phyloP scores from a whole-genome alignment of 192 early-diverging fungal species.

The Coemansia erecta region DNA sequence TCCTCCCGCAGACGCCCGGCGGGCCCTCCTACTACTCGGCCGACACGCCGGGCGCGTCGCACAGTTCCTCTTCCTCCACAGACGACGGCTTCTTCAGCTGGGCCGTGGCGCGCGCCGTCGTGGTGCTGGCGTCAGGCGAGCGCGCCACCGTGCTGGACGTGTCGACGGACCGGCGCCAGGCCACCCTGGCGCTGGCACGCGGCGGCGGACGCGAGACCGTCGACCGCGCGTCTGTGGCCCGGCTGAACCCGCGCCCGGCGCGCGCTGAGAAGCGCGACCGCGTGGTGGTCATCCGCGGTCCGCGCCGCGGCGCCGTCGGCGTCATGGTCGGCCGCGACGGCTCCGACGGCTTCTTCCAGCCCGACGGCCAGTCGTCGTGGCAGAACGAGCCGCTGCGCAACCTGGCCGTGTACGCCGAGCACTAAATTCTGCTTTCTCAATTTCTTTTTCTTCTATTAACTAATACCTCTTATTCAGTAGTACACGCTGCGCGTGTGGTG shows the following conservation, averaged over 20 bases:
- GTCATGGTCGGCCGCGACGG: constrained; percentile 71
- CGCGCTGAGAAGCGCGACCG: constrained; percentile 70
- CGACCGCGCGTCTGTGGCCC: constrained; percentile 31
- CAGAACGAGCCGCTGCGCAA: constrained; percentile 43
- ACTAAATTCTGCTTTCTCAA: background rate
- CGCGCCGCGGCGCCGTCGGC: constrained; percentile 60
- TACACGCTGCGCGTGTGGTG: constrained; percentile 65
- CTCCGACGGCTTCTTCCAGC: constrained; percentile 69
- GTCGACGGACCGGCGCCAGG: constrained; percentile 52
- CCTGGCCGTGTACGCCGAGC: constrained; percentile 36
- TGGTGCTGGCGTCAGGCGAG: constrained; percentile 46
- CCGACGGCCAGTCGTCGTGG: constrained; percentile 51
- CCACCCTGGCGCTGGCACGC: constrained; percentile 49
- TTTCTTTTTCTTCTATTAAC: constrained; percentile 7
- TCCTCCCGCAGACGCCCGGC: constrained; percentile 36
- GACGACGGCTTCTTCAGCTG: constrained; percentile 53
- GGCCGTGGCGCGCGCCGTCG: constrained; percentile 47
- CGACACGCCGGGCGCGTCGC: constrained; percentile 51
- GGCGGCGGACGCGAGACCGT: constrained; percentile 50
- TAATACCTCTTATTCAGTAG: constrained; percentile 44
- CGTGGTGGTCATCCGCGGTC: constrained; percentile 66
- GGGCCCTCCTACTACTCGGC: constrained; percentile 31
- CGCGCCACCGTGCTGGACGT: constrained; percentile 54
- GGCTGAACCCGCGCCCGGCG: constrained; percentile 50
- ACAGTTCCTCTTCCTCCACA: constrained; percentile 49